Evolutionary conservation across 306 rosid species (phyloP).

Genomic region (Cicer chorassanicum): DNA sequence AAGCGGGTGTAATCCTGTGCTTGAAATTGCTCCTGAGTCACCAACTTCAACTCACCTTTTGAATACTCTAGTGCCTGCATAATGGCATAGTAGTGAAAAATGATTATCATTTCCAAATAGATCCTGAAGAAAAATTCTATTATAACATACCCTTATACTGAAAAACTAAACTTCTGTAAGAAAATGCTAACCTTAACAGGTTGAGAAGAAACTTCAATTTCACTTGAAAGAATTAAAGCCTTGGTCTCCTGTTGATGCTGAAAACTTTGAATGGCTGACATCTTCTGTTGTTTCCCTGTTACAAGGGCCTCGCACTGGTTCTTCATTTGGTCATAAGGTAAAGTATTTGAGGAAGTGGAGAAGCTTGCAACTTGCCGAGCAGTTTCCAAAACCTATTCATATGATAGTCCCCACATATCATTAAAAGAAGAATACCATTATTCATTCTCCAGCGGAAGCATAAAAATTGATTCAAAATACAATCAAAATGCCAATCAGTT

Average conservation of each 20-base stretch:
- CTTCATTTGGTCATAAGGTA: constrained; percentile 93
- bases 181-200: constrained; percentile 60
- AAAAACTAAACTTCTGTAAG: constrained; percentile 29
- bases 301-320: constrained; percentile 95
- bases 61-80: constrained; percentile 61
- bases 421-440: constrained; percentile 9
- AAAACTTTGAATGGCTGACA: constrained; percentile 91
- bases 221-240: constrained; percentile 70
- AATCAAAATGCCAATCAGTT: constrained; percentile 27
- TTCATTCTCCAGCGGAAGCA: constrained; percentile 38
- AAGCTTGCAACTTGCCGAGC: constrained; percentile 90
- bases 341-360: constrained; percentile 70
- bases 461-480: constrained; percentile 39
- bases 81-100: constrained; percentile 26
- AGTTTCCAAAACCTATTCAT: constrained; percentile 79
- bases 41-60: constrained; percentile 56
- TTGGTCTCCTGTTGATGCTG: constrained; percentile 68
- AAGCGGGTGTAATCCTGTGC: constrained; percentile 46
- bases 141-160: neutral
- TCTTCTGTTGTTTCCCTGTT: constrained; percentile 84
- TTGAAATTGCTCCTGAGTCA: constrained; percentile 48
- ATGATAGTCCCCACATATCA: constrained; percentile 37
- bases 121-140: constrained; percentile 19
- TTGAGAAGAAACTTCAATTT: constrained; percentile 51
- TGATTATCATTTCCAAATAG: constrained; percentile 36